Conservation (phyloP, 805 yeast genomes). For the Cyberlindnera japonica region DNA sequence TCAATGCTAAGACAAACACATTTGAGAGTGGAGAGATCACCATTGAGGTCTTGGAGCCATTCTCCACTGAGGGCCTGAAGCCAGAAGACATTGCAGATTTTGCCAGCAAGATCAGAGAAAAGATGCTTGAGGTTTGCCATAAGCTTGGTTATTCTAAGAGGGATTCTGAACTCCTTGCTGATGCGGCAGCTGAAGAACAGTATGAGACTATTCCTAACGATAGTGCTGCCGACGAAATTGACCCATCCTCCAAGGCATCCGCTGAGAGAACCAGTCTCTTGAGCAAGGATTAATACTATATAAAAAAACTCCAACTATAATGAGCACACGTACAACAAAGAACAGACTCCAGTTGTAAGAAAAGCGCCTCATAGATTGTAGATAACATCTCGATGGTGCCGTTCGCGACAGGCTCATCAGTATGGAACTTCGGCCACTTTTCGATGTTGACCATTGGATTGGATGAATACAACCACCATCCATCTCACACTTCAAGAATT, state of each 20-base stretch:
- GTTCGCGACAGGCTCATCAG: not conserved
- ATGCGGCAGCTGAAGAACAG: conserved; percentile 8
- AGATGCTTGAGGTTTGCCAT: conserved; percentile 47
- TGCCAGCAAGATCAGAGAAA: conserved; percentile 48
- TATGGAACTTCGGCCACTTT: not conserved
- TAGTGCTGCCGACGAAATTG: conserved; percentile 7
- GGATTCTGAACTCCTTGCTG: conserved; percentile 28
- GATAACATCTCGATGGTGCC: no score
- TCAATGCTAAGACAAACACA: conserved; percentile 55
- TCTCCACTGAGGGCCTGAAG: conserved; percentile 64
- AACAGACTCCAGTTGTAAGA: no score
- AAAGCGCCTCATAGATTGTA: no score
- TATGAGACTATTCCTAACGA: conserved; percentile 25
- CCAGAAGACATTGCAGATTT: conserved; percentile 68
- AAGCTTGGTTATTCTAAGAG: conserved; percentile 37
- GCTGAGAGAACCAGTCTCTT: conserved; percentile 27
- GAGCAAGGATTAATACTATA: conserved; percentile 20
- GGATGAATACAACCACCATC: not conserved
- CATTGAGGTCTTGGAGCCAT: conserved; percentile 78
- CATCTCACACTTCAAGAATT: not conserved
- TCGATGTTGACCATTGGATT: no score
- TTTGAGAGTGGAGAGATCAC: conserved; percentile 75
- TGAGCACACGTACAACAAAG: conserved; percentile 1
- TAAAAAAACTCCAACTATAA: not conserved
- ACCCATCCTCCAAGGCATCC: conserved; percentile 8